Conservation (phyloP, 2,329 filamentous ascomycete species). For the Ascosphaera apis region DNA sequence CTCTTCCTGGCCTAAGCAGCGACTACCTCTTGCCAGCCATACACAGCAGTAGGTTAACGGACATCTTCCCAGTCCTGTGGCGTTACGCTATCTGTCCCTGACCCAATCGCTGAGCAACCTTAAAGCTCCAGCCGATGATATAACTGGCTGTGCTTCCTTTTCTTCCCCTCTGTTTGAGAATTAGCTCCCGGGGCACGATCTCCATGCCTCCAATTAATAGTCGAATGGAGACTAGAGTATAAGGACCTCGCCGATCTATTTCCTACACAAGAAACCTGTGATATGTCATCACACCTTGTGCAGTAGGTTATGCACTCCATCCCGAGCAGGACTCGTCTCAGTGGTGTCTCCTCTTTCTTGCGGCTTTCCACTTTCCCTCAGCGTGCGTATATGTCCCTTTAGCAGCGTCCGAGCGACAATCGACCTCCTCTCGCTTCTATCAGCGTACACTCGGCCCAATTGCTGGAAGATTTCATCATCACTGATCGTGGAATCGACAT, state of each 20-base stretch:
- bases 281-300: background rate
- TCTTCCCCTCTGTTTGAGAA: background rate
- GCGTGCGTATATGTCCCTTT: too few species aligned
- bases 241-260: background rate
- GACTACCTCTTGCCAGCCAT: too few species aligned
- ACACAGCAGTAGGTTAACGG: background rate
- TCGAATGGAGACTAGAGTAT: background rate
- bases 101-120: conserved; percentile 1
- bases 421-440: background rate
- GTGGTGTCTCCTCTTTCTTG: background rate
- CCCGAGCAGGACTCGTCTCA: background rate
- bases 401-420: background rate
- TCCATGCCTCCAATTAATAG: background rate
- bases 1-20: too few species aligned
- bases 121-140: background rate
- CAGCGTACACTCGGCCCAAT: background rate
- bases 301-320: background rate
- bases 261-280: background rate
- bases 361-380: background rate
- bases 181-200: background rate
- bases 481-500: background rate
- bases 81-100: conserved; percentile 1
- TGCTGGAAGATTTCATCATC: background rate
- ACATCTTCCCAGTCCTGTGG: background rate
- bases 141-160: background rate